phyloP scores from a whole-genome alignment of 768 basidiomycete genomes.

The Rhizopogon sp. region DNA sequence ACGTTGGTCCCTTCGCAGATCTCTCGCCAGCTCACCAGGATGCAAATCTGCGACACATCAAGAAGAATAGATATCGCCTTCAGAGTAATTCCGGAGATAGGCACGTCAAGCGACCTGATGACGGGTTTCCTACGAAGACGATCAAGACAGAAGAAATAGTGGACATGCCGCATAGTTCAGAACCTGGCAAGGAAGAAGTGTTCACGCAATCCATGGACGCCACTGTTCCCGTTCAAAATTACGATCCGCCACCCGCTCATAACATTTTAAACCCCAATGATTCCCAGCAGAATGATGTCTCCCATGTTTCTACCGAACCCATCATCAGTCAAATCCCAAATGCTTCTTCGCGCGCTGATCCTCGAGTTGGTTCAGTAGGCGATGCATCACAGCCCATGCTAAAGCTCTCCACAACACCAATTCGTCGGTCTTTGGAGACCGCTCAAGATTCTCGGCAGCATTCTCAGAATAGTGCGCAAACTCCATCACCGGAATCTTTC shows the following conservation, averaged over 20 bases:
- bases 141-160: conserved; percentile 17
- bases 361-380: neutral
- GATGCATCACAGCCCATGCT: neutral
- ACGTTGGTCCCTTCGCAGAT: conserved; percentile 11
- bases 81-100: conserved; percentile 24
- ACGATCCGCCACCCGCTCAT: conserved; percentile 17
- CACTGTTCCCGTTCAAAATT: neutral
- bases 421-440: conserved; percentile 3
- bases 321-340: neutral
- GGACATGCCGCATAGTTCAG: conserved; percentile 1
- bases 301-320: neutral
- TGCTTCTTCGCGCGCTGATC: neutral
- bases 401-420: neutral
- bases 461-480: neutral
- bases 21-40: conserved; percentile 22
- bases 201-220: neutral
- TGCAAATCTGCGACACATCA: conserved; percentile 27
- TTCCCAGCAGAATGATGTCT: neutral
- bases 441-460: neutral
- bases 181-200: neutral
- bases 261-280: conserved; percentile 8
- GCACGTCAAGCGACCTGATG: conserved; percentile 14
- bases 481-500: conserved; percentile 7
- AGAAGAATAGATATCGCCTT: conserved; percentile 16
- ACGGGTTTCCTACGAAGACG: neutral